phyloP scores from a whole-genome alignment of 441 rosid species.

The Erodium trifolium region DNA sequence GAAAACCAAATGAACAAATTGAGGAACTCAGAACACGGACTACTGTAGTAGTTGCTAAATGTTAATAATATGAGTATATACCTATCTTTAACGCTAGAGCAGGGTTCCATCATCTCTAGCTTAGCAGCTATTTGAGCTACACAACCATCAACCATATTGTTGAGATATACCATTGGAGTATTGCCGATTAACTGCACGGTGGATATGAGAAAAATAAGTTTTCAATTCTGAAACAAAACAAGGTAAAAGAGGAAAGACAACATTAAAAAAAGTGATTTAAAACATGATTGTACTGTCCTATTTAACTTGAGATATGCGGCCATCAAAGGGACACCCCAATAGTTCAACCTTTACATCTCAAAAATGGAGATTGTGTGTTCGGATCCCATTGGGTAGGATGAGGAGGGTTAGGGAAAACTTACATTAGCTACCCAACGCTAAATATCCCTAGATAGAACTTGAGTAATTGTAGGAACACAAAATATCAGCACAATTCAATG shows the following conservation, averaged over 20 bases:
- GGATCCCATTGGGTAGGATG: too few relatives aligned
- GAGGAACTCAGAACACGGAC: not conserved
- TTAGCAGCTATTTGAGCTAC: constrained; percentile 64
- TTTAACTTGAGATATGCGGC: not conserved
- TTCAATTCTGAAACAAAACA: not conserved
- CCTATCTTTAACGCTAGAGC: constrained; percentile 72
- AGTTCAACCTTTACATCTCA: not conserved
- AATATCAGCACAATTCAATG: not conserved
- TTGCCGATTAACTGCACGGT: constrained; percentile 54
- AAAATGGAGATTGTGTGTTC: not conserved
- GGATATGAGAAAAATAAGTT: not conserved
- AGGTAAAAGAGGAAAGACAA: constrained; percentile 6
- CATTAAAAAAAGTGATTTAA: constrained; percentile 3
- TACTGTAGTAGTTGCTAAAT: not conserved
- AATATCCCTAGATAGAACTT: too few relatives aligned
- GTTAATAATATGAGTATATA: constrained; percentile 1
- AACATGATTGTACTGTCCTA: not conserved
- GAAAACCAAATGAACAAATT: not conserved
- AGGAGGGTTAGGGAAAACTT: not conserved
- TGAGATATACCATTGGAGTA: constrained; percentile 69
- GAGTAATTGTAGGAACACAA: not conserved
- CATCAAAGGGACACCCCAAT: too few relatives aligned
- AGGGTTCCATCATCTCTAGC: constrained; percentile 68
- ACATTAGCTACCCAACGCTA: too few relatives aligned
- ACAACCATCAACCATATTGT: constrained; percentile 61